A percentile compares a stretch with the other conserved stretches of the same genome.
phyloP scores from a whole-genome alignment of 345 rosid species.

The Sonneratia alba region DNA sequence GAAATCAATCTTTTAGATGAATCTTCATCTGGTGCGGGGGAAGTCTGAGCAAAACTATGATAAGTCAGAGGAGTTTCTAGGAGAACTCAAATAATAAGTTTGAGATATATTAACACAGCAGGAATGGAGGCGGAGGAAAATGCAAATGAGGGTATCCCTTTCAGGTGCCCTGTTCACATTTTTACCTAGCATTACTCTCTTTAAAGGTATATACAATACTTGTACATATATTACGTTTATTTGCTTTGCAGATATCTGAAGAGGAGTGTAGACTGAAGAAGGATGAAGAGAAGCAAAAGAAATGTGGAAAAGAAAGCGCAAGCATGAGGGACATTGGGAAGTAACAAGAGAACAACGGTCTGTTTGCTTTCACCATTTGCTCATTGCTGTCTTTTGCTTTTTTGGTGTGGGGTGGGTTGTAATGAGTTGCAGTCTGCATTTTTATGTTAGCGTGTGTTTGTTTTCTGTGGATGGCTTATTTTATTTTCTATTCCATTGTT shows the following conservation, averaged over 20 bases:
- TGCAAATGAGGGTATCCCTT: constrained; percentile 82
- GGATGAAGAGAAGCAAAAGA: constrained; percentile 96
- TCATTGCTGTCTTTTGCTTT: neutral
- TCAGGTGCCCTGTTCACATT: neutral
- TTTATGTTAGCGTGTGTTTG: too few species aligned
- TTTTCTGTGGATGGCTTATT: too few species aligned
- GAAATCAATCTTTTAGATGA: neutral
- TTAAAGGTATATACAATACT: neutral
- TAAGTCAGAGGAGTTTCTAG: constrained; percentile 64
- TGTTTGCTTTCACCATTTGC: constrained; percentile 7
- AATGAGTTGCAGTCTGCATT: neutral
- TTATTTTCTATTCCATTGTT: too few species aligned
- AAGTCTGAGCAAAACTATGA: constrained; percentile 74
- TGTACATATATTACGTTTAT: neutral
- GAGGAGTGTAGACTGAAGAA: constrained; percentile 97
- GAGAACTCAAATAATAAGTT: constrained; percentile 74
- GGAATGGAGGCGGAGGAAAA: constrained; percentile 97
- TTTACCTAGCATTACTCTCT: neutral
- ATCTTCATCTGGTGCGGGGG: constrained; percentile 37
- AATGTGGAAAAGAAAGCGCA: constrained; percentile 92
- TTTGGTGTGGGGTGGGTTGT: too few species aligned
- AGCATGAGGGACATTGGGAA: constrained; percentile 99
- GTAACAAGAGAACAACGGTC: constrained; percentile 93
- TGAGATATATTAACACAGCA: constrained; percentile 84
- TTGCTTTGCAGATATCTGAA: constrained; percentile 66